Evolutionary conservation across 148 eudicot species (phyloP).

Genomic region (Fagopyrum homotropicum): DNA sequence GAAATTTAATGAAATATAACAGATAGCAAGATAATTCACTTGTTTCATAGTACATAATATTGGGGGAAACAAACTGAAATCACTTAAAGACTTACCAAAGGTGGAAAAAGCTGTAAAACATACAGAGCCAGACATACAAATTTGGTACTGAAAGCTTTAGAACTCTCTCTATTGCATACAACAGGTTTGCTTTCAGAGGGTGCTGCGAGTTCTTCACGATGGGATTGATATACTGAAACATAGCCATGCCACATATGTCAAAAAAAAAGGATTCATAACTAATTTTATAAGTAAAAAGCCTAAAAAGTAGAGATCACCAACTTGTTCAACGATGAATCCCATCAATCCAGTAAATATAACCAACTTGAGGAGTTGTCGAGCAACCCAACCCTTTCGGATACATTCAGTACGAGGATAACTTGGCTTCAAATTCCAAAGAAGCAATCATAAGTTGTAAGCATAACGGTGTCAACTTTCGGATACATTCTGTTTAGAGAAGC

Average conservation of each 20-base stretch:
- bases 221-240: slow-evolving; percentile 84
- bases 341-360: slow-evolving; percentile 87
- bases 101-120: slow-evolving; percentile 97
- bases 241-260: slow-evolving; percentile 17
- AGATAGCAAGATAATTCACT: no score
- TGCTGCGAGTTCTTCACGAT: slow-evolving; percentile 86
- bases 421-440: slow-evolving; percentile 40
- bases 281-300: slow-evolving; percentile 5
- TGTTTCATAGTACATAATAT: no score
- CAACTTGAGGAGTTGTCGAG: slow-evolving; percentile 74
- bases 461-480: not conserved
- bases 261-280: not conserved
- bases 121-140: slow-evolving; percentile 97
- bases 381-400: slow-evolving; percentile 87
- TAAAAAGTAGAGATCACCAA: slow-evolving; percentile 18
- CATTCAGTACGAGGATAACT: slow-evolving; percentile 72
- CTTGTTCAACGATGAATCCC: slow-evolving; percentile 95
- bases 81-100: slow-evolving; percentile 55
- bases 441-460: slow-evolving; percentile 15
- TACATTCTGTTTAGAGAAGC: not conserved
- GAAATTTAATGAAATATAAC: no score
- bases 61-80: no score
- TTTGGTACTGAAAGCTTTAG: slow-evolving; percentile 96
- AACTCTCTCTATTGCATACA: slow-evolving; percentile 92
- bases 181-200: slow-evolving; percentile 81